These are phyloP conservation scores for Monotropa hypopitys DNA, from an alignment of 179 eudicot genomes.

Conservation along the genomic window DNA sequence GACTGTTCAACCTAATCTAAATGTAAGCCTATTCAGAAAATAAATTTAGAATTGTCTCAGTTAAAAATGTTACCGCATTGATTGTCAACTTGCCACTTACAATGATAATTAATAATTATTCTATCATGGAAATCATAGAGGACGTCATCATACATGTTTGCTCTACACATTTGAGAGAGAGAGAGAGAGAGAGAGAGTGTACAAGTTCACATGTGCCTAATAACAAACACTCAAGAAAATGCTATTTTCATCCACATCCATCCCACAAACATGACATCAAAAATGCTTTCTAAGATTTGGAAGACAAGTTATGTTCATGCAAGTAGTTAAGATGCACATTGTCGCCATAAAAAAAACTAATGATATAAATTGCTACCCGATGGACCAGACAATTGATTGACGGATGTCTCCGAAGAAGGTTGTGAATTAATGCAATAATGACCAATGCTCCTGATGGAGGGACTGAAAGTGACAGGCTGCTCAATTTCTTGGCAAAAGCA, in stretches of 20 bases:
- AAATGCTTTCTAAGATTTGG: background rate
- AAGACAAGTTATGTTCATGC: background rate
- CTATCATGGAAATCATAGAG: background rate
- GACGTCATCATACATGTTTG: background rate
- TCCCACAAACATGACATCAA: background rate
- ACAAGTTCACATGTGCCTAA: background rate
- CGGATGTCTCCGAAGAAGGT: conserved; percentile 81
- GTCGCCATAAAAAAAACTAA: background rate
- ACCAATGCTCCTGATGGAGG: conserved; percentile 84
- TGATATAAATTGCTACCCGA: conserved; percentile 31
- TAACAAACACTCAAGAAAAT: background rate
- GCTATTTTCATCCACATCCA: background rate
- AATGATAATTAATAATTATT: background rate
- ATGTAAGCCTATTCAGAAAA: background rate
- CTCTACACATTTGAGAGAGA: background rate
- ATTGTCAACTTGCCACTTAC: background rate
- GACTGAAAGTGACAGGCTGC: conserved; percentile 68
- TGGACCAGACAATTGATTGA: conserved; percentile 78
- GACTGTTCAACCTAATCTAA: background rate
- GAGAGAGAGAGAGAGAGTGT: background rate
- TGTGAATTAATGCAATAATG: conserved; percentile 73
- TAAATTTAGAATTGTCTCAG: background rate
- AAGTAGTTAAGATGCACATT: background rate
- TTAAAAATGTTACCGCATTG: background rate
- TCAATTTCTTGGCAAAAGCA: conserved; percentile 87